Evolutionary conservation across 1,139 yeast genomes (phyloP).

Genomic region (Trichomonascaceae sp.): DNA sequence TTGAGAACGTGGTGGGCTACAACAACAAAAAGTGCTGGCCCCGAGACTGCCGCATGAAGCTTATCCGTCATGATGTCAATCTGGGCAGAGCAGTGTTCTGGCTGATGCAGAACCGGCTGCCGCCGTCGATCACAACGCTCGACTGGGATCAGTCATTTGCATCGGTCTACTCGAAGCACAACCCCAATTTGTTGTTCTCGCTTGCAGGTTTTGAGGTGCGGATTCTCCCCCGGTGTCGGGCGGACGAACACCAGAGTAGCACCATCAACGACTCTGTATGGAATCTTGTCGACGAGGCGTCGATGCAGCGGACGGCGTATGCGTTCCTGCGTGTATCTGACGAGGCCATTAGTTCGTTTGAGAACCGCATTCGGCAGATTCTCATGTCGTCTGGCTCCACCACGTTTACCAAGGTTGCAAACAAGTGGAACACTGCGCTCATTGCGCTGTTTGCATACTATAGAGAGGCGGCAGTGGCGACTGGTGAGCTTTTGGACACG

Average conservation of each 20-base stretch:
- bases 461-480: constrained; percentile 84
- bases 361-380: constrained; percentile 76
- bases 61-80: constrained; percentile 84
- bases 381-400: constrained; percentile 94
- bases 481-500: constrained; percentile 64
- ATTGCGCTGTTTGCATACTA: constrained; percentile 78
- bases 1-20: constrained; percentile 76
- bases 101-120: constrained; percentile 75
- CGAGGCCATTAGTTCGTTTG: constrained; percentile 66
- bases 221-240: constrained; percentile 61
- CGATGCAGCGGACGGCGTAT: constrained; percentile 81
- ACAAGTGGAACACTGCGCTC: constrained; percentile 92
- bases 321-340: constrained; percentile 79
- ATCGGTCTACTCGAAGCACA: constrained; percentile 81
- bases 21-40: constrained; percentile 95
- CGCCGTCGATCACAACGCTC: constrained; percentile 56
- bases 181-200: constrained; percentile 74
- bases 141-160: constrained; percentile 76
- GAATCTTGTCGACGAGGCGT: constrained; percentile 61
- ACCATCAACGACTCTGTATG: constrained; percentile 67
- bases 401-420: constrained; percentile 87
- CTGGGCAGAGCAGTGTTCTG: constrained; percentile 86
- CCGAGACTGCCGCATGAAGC: constrained; percentile 75
- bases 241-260: constrained; percentile 23
- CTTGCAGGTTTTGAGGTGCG: constrained; percentile 96